Conservation (phyloP, 2,329 filamentous ascomycete species). For the Ceratocystis cacaofunesta region DNA sequence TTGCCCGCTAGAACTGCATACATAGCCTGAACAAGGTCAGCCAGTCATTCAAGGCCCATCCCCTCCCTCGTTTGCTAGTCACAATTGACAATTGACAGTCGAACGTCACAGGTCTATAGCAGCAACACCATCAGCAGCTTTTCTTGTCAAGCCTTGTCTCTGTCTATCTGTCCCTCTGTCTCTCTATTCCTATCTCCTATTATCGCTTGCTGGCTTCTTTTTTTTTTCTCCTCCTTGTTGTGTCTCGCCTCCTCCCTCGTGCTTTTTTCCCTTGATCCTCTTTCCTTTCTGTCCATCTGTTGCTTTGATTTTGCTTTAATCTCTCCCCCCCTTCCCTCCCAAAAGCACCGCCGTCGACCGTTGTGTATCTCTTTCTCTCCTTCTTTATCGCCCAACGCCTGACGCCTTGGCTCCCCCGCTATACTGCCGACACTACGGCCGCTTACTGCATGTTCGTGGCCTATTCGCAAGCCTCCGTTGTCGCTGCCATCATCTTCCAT, state of each 20-base stretch:
- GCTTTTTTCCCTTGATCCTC: conserved; percentile 7
- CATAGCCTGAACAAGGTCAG: conserved; percentile 10
- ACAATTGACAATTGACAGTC: neutral
- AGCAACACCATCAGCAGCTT: neutral
- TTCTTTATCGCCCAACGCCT: too few species aligned
- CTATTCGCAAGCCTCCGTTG: too few species aligned
- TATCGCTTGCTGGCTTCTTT: conserved; percentile 1
- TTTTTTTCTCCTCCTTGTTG: neutral
- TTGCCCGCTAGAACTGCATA: neutral
- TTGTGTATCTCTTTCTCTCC: too few species aligned
- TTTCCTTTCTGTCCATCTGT: neutral
- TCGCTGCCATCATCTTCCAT: neutral
- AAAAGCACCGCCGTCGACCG: too few species aligned
- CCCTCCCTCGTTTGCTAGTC: conserved; percentile 9
- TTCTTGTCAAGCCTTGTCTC: neutral
- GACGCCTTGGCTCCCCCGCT: too few species aligned
- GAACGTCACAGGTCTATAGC: too few species aligned
- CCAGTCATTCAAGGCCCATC: conserved; percentile 11
- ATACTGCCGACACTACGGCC: too few species aligned
- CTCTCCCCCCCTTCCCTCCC: neutral
- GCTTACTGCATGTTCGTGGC: too few species aligned
- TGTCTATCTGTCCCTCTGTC: neutral
- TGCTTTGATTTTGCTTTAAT: neutral
- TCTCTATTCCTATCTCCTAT: neutral
- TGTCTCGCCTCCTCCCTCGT: neutral